Base-by-base conservation (phyloP, 2,329 filamentous ascomycete species). In the Zymoseptoria crescenta region DNA sequence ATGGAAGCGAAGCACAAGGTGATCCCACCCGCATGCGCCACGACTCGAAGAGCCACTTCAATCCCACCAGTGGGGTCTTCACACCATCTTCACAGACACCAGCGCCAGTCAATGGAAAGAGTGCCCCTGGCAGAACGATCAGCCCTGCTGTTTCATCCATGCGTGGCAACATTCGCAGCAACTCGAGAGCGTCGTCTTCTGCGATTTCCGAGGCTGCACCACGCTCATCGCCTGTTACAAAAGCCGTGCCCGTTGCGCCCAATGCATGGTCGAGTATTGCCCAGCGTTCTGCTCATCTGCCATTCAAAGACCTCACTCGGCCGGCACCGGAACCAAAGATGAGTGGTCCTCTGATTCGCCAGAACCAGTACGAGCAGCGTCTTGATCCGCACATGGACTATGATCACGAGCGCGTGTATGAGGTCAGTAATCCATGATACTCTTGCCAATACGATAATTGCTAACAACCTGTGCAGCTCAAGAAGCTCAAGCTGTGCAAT, bases 401-500 rank as follows among this genome's bases (percentile, higher is more conserved):
- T 70, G 72, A 84, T 76, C 73, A 81, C 59, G 76, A 81, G 19
- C 82, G 84, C 61, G 75, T 86, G 52, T 80, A 81, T 64, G 79
- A 81, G 35, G 35, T 45, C 35, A 45, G 35, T 45, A 10, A 16
- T 45, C 16, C 35, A 13, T 45, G 35, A 16, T 45, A 45, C 13
- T 13, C 35, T n/a, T 13, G 13, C n/a, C 16, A 16, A 45, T 7
- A 7, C 35, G 35, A 16, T 45, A 13, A 45, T 45, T 24, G 35
- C 35, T 45, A 45, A 45, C 35, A n/a, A 45, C n/a, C 7, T 6
- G 13, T 16, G 35, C 35, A 45, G 20, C 73, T 86, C 64, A 85
- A 85, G 72, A 82, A 81, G 70, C 70, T 85, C 62, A 86, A 86
- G 68, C 72, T 85, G 59, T 86, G 84, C 75, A 86, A 86, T 66